phyloP scores from a whole-genome alignment of 1,284 basidiomycete species.

The Heterobasidion occidentale region DNA sequence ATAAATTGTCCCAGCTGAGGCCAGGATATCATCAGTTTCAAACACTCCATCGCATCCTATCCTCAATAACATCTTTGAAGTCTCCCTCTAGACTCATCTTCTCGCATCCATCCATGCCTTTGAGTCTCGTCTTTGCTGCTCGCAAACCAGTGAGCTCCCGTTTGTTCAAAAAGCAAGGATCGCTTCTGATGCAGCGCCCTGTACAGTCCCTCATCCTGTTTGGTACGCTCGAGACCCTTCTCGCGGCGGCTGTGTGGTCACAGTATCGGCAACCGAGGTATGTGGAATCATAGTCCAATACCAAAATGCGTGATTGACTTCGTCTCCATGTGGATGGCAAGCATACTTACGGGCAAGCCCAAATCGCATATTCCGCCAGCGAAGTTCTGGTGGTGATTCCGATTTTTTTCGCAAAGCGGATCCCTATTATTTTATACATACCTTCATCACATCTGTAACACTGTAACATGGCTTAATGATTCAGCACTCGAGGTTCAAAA shows the following conservation, averaged over 20 bases:
- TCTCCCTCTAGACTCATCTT: conserved; percentile 2
- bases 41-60: not conserved
- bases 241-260: conserved; percentile 15
- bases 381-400: conserved; percentile 1
- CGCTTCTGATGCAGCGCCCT: not conserved
- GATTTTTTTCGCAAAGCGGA: not conserved
- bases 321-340: not conserved
- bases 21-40: not conserved
- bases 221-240: conserved; percentile 15
- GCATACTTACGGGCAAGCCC: not conserved
- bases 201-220: conserved; percentile 18
- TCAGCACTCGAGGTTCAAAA: too few species aligned
- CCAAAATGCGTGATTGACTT: not conserved
- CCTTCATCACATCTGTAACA: not conserved
- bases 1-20: not conserved
- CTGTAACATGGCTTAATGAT: not conserved
- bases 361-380: conserved; percentile 4
- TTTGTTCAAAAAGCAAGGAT: too few species aligned
- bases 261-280: conserved; percentile 20
- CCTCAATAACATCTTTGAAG: conserved; percentile 1
- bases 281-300: not conserved
- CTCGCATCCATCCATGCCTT: conserved; percentile 10
- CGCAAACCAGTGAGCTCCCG: conserved; percentile 16
- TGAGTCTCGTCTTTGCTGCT: conserved; percentile 12
- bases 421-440: not conserved